These are phyloP conservation scores for Gymnopus androsaceus DNA, from an alignment of 1,284 basidiomycete genomes.

Conservation along the genomic window DNA sequence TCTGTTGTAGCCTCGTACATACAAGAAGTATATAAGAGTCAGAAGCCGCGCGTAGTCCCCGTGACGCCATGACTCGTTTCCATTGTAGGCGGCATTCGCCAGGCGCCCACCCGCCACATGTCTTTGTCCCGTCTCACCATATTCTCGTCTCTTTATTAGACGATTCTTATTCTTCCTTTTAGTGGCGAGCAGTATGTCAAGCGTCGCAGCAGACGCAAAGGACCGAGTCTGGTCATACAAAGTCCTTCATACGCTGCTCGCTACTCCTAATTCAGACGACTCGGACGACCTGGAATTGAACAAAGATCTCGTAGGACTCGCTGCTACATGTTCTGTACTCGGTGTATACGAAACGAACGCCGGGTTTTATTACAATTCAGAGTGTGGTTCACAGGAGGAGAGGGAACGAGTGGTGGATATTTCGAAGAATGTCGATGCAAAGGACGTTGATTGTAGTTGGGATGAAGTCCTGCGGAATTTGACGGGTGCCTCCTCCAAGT, in stretches of 20 bases:
- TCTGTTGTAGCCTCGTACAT: too few species aligned
- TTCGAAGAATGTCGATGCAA: constrained; percentile 26
- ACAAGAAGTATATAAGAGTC: too few species aligned
- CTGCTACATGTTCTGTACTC: constrained; percentile 30
- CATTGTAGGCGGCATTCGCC: too few species aligned
- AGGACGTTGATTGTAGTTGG: constrained; percentile 33
- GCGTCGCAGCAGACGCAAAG: too few species aligned
- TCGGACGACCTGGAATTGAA: constrained; percentile 31
- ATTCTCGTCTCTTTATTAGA: too few species aligned
- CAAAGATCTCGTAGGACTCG: constrained; percentile 36
- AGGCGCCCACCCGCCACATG: too few species aligned
- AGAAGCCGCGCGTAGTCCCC: too few species aligned
- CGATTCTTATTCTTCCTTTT: too few species aligned
- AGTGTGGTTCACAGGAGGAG: neutral
- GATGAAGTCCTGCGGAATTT: constrained; percentile 33
- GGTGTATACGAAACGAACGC: constrained; percentile 37
- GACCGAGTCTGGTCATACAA: too few species aligned
- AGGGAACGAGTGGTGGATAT: neutral
- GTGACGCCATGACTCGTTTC: too few species aligned
- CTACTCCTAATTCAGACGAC: neutral
- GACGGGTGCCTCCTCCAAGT: constrained; percentile 25
- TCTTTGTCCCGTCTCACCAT: too few species aligned
- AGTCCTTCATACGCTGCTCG: neutral
- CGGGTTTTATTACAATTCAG: constrained; percentile 22
- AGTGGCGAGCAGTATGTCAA: too few species aligned